Conservation (phyloP, 2,329 filamentous ascomycete species). For the Beauveria bassiana region DNA sequence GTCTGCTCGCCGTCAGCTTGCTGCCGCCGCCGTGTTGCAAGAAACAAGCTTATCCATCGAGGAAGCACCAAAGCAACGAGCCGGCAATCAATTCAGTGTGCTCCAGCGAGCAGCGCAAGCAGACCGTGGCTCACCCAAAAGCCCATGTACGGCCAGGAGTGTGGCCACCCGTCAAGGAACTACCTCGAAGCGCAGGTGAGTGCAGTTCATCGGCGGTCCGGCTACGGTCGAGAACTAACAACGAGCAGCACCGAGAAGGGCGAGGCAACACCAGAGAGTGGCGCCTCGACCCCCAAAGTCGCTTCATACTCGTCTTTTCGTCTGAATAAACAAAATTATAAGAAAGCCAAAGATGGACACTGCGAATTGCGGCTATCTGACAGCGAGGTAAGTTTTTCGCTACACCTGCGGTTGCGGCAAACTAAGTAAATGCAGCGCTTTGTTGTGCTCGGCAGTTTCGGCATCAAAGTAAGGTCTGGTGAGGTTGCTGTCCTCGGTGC, state of each 20-base stretch:
- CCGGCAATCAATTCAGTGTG: slow-evolving; percentile 8
- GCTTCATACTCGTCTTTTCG: slow-evolving; percentile 38
- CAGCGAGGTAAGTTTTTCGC: slow-evolving; percentile 37
- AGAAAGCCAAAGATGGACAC: slow-evolving; percentile 29
- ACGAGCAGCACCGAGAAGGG: background rate
- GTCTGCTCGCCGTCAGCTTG: slow-evolving; percentile 26
- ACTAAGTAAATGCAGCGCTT: slow-evolving; percentile 42
- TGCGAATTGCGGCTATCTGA: slow-evolving; percentile 36
- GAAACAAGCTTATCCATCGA: background rate
- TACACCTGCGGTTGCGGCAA: background rate
- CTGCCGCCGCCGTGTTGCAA: slow-evolving; percentile 8
- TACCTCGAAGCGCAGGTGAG: background rate
- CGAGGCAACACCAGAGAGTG: background rate
- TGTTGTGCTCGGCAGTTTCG: slow-evolving; percentile 60
- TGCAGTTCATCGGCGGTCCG: background rate
- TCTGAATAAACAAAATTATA: slow-evolving; percentile 36
- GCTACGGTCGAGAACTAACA: background rate
- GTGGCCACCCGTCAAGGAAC: background rate
- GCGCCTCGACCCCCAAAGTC: background rate
- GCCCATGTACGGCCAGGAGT: background rate
- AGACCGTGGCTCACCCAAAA: background rate
- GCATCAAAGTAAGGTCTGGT: slow-evolving; percentile 53
- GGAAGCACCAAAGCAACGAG: background rate
- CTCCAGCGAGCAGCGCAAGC: slow-evolving; percentile 1
- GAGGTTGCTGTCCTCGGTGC: slow-evolving; percentile 59